phyloP scores from a whole-genome alignment of 2,329 filamentous ascomycete genomes.

The Pyrenophora seminiperda region DNA sequence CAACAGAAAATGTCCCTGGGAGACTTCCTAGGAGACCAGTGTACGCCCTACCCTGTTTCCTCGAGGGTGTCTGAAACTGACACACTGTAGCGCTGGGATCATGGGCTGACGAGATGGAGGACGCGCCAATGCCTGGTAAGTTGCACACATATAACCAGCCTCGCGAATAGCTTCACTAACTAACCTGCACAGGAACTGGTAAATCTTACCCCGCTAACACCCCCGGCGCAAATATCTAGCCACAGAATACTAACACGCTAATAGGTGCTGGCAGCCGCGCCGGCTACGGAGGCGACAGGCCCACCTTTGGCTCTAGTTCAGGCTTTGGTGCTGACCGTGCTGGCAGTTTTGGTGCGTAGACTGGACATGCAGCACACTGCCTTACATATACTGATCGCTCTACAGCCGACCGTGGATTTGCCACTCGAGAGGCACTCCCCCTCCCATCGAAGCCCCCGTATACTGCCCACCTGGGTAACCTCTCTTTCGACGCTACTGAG shows the following conservation, averaged over 20 bases:
- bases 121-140: constrained; percentile 75
- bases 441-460: constrained; percentile 91
- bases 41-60: constrained; percentile 63
- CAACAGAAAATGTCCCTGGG: constrained; percentile 96
- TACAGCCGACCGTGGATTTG: constrained; percentile 40
- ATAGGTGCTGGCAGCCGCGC: constrained; percentile 48
- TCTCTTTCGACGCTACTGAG: constrained; percentile 90
- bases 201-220: constrained; percentile 19
- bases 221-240: constrained; percentile 1
- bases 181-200: constrained; percentile 42
- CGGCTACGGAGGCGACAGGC: constrained; percentile 56
- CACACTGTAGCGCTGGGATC: constrained; percentile 71
- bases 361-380: background rate
- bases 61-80: constrained; percentile 33
- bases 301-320: constrained; percentile 52
- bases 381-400: constrained; percentile 17
- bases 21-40: constrained; percentile 90
- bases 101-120: constrained; percentile 99
- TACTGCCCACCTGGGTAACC: constrained; percentile 94
- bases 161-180: constrained; percentile 8
- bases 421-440: constrained; percentile 74
- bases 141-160: constrained; percentile 25
- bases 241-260: constrained; percentile 25
- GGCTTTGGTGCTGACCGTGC: constrained; percentile 47
- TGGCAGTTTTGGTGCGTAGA: constrained; percentile 47